These are phyloP conservation scores for Alternaria longipes DNA, from an alignment of 2,329 filamentous ascomycete genomes.

Conservation along the genomic window DNA sequence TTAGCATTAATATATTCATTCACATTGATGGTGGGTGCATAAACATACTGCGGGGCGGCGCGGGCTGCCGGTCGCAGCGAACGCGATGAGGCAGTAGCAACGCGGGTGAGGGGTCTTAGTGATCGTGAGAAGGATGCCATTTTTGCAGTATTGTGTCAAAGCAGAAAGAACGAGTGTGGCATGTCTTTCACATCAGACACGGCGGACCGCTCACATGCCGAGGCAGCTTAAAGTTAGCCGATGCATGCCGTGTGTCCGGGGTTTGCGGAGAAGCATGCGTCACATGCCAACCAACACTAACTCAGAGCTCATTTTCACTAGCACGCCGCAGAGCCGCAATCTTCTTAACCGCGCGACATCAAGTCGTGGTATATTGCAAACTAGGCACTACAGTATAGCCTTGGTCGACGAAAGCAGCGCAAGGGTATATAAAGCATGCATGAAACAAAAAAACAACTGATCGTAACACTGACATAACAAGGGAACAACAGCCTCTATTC, in stretches of 20 bases:
- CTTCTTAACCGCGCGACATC: constrained; percentile 1
- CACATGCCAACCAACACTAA: constrained; percentile 16
- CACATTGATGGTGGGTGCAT: background rate
- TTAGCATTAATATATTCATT: constrained; percentile 10
- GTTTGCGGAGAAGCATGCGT: constrained; percentile 15
- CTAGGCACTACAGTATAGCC: constrained; percentile 8
- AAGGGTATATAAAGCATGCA: constrained; percentile 24
- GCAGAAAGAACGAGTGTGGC: background rate
- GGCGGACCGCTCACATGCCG: constrained; percentile 14
- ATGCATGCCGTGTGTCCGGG: constrained; percentile 5
- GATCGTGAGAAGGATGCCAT: constrained; percentile 47
- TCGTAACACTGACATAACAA: constrained; percentile 21
- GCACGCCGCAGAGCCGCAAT: constrained; percentile 1
- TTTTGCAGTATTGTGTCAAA: constrained; percentile 6
- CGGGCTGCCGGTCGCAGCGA: constrained; percentile 41
- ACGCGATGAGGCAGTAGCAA: constrained; percentile 38
- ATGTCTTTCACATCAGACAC: background rate
- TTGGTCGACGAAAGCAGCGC: constrained; percentile 9
- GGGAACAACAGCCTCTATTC: constrained; percentile 7
- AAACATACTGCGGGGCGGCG: constrained; percentile 43
- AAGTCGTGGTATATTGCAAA: constrained; percentile 9
- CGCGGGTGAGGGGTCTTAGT: constrained; percentile 44
- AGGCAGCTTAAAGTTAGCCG: constrained; percentile 12
- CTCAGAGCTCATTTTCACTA: background rate
- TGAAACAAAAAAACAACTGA: constrained; percentile 12